A percentile compares a stretch with the other conserved stretches of the same genome.
Conservation (phyloP, 2,329 filamentous ascomycete species). For the Monosporascus ibericus region DNA sequence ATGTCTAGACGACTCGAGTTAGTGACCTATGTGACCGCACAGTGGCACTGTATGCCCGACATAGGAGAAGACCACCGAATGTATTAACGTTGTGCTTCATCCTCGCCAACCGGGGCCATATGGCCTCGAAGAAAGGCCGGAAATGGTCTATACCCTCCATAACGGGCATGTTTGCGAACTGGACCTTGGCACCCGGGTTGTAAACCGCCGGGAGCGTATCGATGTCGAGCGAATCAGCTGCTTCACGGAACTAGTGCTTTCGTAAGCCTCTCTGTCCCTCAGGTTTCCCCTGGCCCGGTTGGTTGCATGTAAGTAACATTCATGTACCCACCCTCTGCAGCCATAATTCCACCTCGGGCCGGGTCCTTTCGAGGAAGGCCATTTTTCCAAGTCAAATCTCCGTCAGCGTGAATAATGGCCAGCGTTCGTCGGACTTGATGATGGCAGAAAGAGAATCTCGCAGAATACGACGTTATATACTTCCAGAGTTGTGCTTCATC, state of each 20-base stretch:
- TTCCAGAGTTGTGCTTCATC: too few species aligned
- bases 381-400: background rate
- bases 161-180: constrained; percentile 16
- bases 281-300: background rate
- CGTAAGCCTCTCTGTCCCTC: background rate
- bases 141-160: constrained; percentile 12
- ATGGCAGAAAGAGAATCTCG: too few species aligned
- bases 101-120: constrained; percentile 11
- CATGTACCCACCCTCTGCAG: background rate
- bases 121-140: constrained; percentile 6
- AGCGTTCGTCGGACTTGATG: background rate
- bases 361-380: background rate
- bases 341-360: background rate
- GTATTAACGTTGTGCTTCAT: constrained; percentile 16
- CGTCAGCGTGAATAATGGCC: background rate
- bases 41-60: background rate
- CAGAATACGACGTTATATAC: too few species aligned
- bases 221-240: constrained; percentile 13
- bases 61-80: constrained; percentile 7
- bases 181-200: constrained; percentile 10
- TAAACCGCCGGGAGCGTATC: constrained; percentile 10
- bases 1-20: constrained; percentile 6
- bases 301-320: background rate
- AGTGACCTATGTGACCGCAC: too few species aligned
- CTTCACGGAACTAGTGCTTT: constrained; percentile 9